Evolutionary conservation across 2,329 filamentous ascomycete species (phyloP), one percentile per base, ranked within the genome.

Genomic region (Claviceps lovelessii): DNA sequence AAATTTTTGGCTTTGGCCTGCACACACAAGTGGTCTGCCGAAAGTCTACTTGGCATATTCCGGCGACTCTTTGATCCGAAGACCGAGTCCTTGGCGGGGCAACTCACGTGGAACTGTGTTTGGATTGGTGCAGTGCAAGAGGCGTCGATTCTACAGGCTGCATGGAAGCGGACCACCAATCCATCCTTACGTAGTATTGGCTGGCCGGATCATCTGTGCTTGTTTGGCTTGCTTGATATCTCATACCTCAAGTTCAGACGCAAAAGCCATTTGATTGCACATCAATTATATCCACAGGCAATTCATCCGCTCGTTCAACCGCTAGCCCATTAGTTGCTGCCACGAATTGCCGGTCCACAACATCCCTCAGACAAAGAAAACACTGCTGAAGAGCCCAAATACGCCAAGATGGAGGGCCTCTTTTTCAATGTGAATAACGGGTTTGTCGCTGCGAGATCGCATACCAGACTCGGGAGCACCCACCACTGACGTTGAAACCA

Each of bases 341-440:
- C 29, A 19, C 17, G 15, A 29, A 35, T 51, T 35, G 23, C 42
- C 51, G 17, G 5, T 31, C 28, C 33, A 23, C 13, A 31, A 55
- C 41, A 5, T 44, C 15, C 29, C 7, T n/a, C 47, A 13, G 33
- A 48, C 10, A 23, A 23, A 37, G 28, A 42, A 31, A 48, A n/a
- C 29, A 48, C 28, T 47, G 33, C 7, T 7, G 37, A 55, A 23
- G 39, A 53, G 33, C 42, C 35, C 13, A 23, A 11, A 19, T 23
- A 23, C 23, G 45, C 15, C 19, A 39, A 49, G 57, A 95, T 95
- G 90, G 90, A 95, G 77, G 90, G 90, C 57, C 83, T 96, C 49
- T 85, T 90, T 65, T 96, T 93, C 75, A 96, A 96, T 74, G 87
- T 91, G 59, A 90, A 94, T 72, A 90, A 88, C 73, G 90, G 90